phyloP scores from a whole-genome alignment of 164 flowering plant genomes.

The Liriodendron chinense region DNA sequence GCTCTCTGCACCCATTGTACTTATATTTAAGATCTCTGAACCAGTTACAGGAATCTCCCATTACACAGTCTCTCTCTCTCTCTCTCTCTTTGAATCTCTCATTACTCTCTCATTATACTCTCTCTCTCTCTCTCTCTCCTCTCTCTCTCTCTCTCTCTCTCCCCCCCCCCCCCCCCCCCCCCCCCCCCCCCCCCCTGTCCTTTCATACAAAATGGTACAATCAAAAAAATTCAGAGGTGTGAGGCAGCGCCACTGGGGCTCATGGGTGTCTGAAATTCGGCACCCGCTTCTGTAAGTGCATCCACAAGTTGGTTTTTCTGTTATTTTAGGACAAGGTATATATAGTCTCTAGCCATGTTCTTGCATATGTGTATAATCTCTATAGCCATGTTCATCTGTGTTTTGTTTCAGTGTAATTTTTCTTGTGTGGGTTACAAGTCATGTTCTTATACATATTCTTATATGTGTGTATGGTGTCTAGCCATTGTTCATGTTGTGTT shows the following conservation, averaged over 20 bases:
- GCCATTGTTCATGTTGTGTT: background rate
- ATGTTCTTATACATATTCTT: background rate
- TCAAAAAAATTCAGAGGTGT: slow-evolving; percentile 84
- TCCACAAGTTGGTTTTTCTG: background rate
- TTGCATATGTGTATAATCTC: too few relatives aligned
- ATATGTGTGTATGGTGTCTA: background rate
- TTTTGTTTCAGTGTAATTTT: too few relatives aligned
- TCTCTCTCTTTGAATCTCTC: background rate
- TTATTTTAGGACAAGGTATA: background rate
- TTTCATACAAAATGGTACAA: slow-evolving; percentile 47
- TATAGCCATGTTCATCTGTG: too few relatives aligned
- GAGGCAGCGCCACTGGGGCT: slow-evolving; percentile 92
- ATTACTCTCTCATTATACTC: too few relatives aligned
- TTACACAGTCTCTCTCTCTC: slow-evolving; percentile 5
- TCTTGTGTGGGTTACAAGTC: too few relatives aligned
- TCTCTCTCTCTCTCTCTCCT: background rate
- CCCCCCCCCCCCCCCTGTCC: background rate
- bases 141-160: background rate
- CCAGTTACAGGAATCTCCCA: background rate
- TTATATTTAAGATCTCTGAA: slow-evolving; percentile 3
- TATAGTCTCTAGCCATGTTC: too few relatives aligned
- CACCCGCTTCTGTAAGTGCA: slow-evolving; percentile 66
- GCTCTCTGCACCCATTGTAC: background rate
- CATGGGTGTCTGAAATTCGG: slow-evolving; percentile 89
- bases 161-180: too few relatives aligned